phyloP scores from a whole-genome alignment of 257 asterid genomes.

The Phtheirospermum japonicum region DNA sequence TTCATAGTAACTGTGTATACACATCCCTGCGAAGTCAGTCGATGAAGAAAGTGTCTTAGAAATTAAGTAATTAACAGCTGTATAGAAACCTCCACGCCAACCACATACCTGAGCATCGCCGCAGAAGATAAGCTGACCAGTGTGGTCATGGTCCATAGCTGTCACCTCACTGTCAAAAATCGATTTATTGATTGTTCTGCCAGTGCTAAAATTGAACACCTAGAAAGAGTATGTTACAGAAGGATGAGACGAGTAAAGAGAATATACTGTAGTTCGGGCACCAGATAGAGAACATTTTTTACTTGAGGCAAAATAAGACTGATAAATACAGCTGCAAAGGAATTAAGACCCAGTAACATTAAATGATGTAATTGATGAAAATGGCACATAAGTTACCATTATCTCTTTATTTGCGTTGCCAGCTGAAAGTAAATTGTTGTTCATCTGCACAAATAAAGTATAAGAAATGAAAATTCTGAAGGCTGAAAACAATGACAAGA shows the following conservation, averaged over 20 bases:
- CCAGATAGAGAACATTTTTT: neutral
- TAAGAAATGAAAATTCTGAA: constrained; percentile 23
- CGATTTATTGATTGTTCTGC: constrained; percentile 70
- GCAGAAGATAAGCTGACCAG: constrained; percentile 92
- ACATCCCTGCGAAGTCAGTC: constrained; percentile 64
- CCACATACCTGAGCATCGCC: constrained; percentile 84
- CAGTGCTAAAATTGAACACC: constrained; percentile 97
- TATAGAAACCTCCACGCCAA: constrained; percentile 14
- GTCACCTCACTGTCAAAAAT: constrained; percentile 79
- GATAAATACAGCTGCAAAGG: neutral
- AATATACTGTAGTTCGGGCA: neutral
- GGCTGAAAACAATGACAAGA: constrained; percentile 13
- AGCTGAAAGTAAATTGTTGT: constrained; percentile 90
- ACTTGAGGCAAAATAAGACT: no score
- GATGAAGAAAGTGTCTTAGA: constrained; percentile 24
- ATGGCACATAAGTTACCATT: constrained; percentile 44
- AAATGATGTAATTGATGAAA: constrained; percentile 24
- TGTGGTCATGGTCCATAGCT: constrained; percentile 97
- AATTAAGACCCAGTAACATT: neutral
- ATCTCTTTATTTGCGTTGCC: constrained; percentile 94
- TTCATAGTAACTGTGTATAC: constrained; percentile 73
- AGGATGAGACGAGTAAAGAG: constrained; percentile 26
- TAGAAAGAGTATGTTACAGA: constrained; percentile 36
- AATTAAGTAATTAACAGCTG: constrained; percentile 19
- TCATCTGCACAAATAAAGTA: constrained; percentile 55